These are phyloP conservation scores for Sphaceloma murrayae DNA, from an alignment of 2,329 filamentous ascomycete genomes.

Conservation along the genomic window DNA sequence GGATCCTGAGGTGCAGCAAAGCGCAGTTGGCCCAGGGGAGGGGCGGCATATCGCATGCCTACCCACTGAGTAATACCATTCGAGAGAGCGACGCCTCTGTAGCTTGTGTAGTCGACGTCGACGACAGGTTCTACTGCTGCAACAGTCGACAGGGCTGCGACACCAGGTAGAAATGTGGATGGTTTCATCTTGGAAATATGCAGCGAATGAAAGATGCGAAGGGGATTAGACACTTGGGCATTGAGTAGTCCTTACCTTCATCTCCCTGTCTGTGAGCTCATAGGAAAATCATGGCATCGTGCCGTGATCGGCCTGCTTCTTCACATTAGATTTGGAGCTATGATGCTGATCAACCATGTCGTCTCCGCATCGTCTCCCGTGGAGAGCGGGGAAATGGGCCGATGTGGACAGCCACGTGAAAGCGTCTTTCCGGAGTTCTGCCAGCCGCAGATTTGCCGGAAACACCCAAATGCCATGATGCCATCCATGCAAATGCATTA, in stretches of 20 bases:
- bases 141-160: neutral
- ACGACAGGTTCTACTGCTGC: slow-evolving; percentile 38
- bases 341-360: slow-evolving; percentile 7
- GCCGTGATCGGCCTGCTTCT: neutral
- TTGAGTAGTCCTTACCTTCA: neutral
- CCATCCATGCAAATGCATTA: too few species aligned
- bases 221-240: slow-evolving; percentile 6
- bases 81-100: slow-evolving; percentile 46
- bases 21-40: slow-evolving; percentile 55
- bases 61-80: slow-evolving; percentile 62
- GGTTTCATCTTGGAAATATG: slow-evolving; percentile 3
- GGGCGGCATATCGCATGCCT: slow-evolving; percentile 63
- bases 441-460: too few species aligned
- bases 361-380: neutral
- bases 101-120: slow-evolving; percentile 57
- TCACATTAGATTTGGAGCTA: neutral
- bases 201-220: neutral
- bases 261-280: too few species aligned
- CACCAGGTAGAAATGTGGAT: neutral
- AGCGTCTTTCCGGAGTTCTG: neutral
- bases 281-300: slow-evolving; percentile 7
- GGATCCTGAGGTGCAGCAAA: slow-evolving; percentile 62
- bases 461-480: too few species aligned
- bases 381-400: slow-evolving; percentile 9
- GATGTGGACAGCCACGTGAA: neutral